phyloP scores from a whole-genome alignment of 2,329 filamentous ascomycete species.

The Neoarthrinium moseri region DNA sequence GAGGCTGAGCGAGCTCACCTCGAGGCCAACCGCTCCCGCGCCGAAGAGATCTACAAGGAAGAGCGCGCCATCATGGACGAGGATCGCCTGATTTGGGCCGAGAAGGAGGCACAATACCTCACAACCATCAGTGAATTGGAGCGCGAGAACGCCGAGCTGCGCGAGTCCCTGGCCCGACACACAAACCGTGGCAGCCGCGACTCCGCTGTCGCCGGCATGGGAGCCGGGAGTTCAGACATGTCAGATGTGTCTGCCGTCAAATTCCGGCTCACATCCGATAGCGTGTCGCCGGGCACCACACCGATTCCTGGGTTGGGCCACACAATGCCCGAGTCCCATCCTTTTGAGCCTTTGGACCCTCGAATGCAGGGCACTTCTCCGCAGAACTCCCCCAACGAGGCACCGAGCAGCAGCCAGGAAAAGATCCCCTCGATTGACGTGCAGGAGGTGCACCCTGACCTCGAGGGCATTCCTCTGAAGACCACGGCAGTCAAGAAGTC shows the following conservation, averaged over 20 bases:
- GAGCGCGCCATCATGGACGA: constrained; percentile 54
- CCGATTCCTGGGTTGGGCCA: constrained; percentile 19
- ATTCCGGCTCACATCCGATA: constrained; percentile 18
- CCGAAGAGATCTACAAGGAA: constrained; percentile 55
- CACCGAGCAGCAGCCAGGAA: constrained; percentile 21
- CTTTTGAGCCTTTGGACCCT: constrained; percentile 40
- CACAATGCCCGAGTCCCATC: constrained; percentile 34
- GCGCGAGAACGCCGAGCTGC: constrained; percentile 22
- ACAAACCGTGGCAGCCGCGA: neutral
- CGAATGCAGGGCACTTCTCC: constrained; percentile 41
- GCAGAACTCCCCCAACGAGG: constrained; percentile 11
- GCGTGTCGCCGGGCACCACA: constrained; percentile 16
- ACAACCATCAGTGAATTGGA: constrained; percentile 3
- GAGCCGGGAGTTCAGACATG: constrained; percentile 14
- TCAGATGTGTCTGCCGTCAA: constrained; percentile 11
- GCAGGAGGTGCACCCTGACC: constrained; percentile 53
- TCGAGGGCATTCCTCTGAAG: constrained; percentile 61
- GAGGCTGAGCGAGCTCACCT: constrained; percentile 53
- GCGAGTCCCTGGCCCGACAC: neutral
- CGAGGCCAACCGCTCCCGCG: constrained; percentile 51
- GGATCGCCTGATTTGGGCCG: constrained; percentile 44
- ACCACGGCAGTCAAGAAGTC: constrained; percentile 49
- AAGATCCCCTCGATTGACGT: constrained; percentile 54
- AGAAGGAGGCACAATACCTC: constrained; percentile 34
- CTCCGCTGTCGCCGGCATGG: constrained; percentile 7